phyloP scores from a whole-genome alignment of 108 stramenopile species.

The Bacterosira constricta region DNA sequence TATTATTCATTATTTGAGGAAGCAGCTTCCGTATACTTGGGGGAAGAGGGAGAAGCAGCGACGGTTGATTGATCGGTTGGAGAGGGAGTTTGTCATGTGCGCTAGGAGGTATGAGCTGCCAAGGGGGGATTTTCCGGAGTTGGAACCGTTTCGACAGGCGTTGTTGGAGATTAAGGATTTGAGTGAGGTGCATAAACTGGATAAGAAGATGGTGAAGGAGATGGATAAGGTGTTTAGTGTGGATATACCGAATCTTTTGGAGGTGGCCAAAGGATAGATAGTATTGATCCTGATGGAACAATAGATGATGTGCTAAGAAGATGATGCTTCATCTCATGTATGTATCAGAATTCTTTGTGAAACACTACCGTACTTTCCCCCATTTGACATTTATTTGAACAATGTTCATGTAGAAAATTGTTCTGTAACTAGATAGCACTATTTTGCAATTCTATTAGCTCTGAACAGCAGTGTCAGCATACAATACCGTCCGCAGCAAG shows the following conservation, averaged over 20 bases:
- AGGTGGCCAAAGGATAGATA: constrained; percentile 67
- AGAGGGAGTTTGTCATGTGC: constrained; percentile 91
- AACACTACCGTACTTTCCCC: no score
- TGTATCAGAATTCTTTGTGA: no score
- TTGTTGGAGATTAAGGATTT: constrained; percentile 89
- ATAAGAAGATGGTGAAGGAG: constrained; percentile 86
- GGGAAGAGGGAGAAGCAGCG: constrained; percentile 94
- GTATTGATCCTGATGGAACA: not conserved
- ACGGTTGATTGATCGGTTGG: constrained; percentile 89
- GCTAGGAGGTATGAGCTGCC: constrained; percentile 86
- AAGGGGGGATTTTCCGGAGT: constrained; percentile 82
- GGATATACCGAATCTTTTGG: constrained; percentile 88
- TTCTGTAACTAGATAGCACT: no score
- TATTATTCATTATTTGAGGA: constrained; percentile 96
- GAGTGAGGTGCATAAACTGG: constrained; percentile 95
- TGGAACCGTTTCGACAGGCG: constrained; percentile 80
- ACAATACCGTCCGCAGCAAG: no score
- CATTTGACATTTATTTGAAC: no score
- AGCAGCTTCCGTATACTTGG: constrained; percentile 96
- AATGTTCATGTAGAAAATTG: no score
- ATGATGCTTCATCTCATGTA: no score
- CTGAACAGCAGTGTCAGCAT: no score
- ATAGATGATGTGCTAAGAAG: no score
- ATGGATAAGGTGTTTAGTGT: constrained; percentile 90
- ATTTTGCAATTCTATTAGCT: no score